Evolutionary conservation across 495 filamentous ascomycete genomes (phyloP), one percentile per base, ranked within the genome.

Genomic region (Usnea hakonensis): DNA sequence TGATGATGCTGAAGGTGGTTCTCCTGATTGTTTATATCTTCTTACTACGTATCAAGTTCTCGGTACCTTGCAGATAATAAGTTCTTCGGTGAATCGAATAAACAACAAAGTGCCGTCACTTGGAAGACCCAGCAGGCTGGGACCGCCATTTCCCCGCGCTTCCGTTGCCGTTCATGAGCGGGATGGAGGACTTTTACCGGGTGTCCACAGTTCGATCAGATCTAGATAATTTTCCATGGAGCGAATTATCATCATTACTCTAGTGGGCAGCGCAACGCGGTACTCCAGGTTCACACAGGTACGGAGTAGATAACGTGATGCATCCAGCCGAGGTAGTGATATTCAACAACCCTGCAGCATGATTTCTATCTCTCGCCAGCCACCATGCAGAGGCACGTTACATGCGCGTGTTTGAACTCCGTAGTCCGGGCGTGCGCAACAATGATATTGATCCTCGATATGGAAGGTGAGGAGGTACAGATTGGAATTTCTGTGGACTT

Each of bases 121-220:
- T 5, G 28, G 10, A 3, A 53, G 38, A 37, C 33, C 52, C 60
- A 62, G 28, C 6, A 52, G 6, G 8, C 33, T 23, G 60, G 52
- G 60, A 57, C 43, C 36, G 46, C 59, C 46, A 36, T 41, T 17
- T 7, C n/a, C 52, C 40, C 40, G 36, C 60, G 60, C 60, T 56
- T 62, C 60, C 60, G 60, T n/a, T 62, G 36, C 60, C 60, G 60
- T 62, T 33, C 23, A 28, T 36, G 60, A 38, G 52, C 40, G 38
- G 60, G 38, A 62, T 43, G 53, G 10, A 46, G 38, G 33, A n/a
- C n/a, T 23, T 57, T 46, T 62, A 41, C 60, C 60, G 52, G 60
- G 50, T 37, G 28, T 33, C n/a, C 26, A 16, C 46, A 50, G 26
- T 50, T 50, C 46, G 28, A 52, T 32, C 13, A 32, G 48, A 52